phyloP scores from a whole-genome alignment of 371 early-diverging fungal genomes.

The Paramicrosporidium saccamoebae region DNA sequence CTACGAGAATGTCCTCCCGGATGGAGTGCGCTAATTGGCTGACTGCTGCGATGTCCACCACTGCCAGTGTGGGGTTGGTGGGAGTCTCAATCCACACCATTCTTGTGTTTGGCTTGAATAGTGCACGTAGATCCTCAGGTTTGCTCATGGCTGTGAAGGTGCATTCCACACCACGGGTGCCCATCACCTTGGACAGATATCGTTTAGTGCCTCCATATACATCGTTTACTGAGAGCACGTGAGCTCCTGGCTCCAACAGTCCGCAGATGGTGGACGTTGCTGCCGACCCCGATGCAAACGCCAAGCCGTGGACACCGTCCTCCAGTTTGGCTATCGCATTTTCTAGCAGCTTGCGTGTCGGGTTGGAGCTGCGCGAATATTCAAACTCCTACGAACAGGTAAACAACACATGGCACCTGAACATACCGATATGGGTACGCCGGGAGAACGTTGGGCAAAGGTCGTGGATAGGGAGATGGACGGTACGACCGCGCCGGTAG shows the following conservation, averaged over 20 bases:
- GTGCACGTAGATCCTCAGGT: slow-evolving; percentile 14
- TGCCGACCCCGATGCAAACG: slow-evolving; percentile 77
- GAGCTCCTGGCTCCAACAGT: slow-evolving; percentile 33
- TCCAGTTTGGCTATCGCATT: slow-evolving; percentile 65
- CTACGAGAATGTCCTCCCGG: slow-evolving; percentile 31
- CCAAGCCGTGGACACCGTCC: slow-evolving; percentile 51
- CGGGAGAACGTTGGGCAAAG: slow-evolving; percentile 61
- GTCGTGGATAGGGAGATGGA: slow-evolving; percentile 79
- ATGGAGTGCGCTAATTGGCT: slow-evolving; percentile 34
- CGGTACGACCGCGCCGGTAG: slow-evolving; percentile 81
- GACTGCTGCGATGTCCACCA: slow-evolving; percentile 64
- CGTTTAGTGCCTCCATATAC: slow-evolving; percentile 91
- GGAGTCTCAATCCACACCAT: slow-evolving; percentile 86
- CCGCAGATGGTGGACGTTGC: slow-evolving; percentile 57
- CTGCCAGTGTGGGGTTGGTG: slow-evolving; percentile 76
- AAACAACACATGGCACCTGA: slow-evolving; percentile 5
- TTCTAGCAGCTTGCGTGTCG: slow-evolving; percentile 64
- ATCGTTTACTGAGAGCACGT: slow-evolving; percentile 69
- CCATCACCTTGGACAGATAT: slow-evolving; percentile 75
- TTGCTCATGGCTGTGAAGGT: slow-evolving; percentile 58
- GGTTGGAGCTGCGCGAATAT: slow-evolving; percentile 87
- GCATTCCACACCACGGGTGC: slow-evolving; percentile 22
- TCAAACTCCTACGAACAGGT: too few relatives aligned
- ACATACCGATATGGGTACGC: slow-evolving; percentile 23
- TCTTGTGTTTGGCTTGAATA: slow-evolving; percentile 33